Evolutionary conservation across 179 eudicot genomes (phyloP).

Genomic region (Camellia oleifera): DNA sequence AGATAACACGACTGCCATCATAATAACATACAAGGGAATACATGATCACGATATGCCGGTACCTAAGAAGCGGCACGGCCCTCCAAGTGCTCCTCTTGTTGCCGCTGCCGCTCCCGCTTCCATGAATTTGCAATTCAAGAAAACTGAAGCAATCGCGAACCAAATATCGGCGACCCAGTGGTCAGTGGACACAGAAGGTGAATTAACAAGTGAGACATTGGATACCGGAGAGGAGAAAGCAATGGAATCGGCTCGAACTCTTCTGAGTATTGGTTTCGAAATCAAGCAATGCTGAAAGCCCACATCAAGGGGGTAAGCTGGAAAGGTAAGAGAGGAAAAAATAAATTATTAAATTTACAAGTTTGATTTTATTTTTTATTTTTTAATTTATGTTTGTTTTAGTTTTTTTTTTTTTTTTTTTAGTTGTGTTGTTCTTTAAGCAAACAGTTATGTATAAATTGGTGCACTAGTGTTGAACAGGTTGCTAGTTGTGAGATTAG

Average conservation of each 20-base stretch:
- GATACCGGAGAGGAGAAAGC: constrained; percentile 45
- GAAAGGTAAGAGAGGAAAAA: too few relatives aligned
- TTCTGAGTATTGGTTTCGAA: constrained; percentile 69
- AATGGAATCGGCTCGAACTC: constrained; percentile 51
- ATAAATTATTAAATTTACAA: not conserved
- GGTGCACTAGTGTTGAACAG: too few relatives aligned
- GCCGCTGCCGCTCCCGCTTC: constrained; percentile 32
- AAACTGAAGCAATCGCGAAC: constrained; percentile 25
- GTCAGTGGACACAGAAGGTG: constrained; percentile 32
- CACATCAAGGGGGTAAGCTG: not conserved
- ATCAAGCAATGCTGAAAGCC: constrained; percentile 58
- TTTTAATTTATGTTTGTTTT: not conserved
- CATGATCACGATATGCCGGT: constrained; percentile 82
- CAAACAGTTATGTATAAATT: too few relatives aligned
- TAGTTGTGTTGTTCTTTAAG: too few relatives aligned
- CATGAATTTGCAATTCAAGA: constrained; percentile 21
- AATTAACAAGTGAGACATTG: constrained; percentile 23
- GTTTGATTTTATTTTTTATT: not conserved
- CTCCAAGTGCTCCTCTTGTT: constrained; percentile 31
- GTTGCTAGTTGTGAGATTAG: too few relatives aligned
- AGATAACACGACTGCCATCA: constrained; percentile 42
- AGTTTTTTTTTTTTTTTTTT: too few relatives aligned
- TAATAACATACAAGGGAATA: constrained; percentile 73
- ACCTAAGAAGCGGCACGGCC: constrained; percentile 54
- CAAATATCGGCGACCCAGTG: constrained; percentile 27